Evolutionary conservation across 306 rosid genomes (phyloP), one percentile per base, ranked within the genome.

Genomic region (Vigna nakashimae): DNA sequence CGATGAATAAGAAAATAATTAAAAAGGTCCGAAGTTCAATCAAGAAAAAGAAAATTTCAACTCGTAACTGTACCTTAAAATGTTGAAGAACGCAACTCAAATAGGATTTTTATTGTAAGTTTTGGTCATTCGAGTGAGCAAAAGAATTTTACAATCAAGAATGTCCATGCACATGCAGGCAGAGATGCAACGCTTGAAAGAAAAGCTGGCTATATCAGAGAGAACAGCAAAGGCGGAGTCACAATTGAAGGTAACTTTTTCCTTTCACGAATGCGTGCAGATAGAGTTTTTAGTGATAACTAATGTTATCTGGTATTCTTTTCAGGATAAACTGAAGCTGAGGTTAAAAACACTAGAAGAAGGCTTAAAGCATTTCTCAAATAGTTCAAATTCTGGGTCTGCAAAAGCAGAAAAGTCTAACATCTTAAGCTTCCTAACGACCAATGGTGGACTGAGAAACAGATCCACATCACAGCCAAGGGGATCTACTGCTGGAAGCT

Each of bases 141-240:
- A 76, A 68, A 73, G 28, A 32, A 6, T 15, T 50, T 30, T 56
- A 45, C 65, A 77, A 79, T 80, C 76, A 74, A 58, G 2, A 15
- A 17, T 77, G 14, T 65, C 8, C 50, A 38, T 56, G 48, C 48
- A 30, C 72, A 69, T 78, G 80, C 34, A 93, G 99, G 99, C 97
- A 36, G 99, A 92, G 85, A 87, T 87, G 85, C 98, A 89, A 88
- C 71, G 99, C 18, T 53, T 91, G 90, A 92, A 89, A 86, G 98
- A 95, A 71, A 95, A 91, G 73, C 88, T 95, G 64, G 86, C 88
- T 30, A 81, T 88, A 69, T 86, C 96, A 62, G 98, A 91, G 68
- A 91, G 99, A 90, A 89, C 99, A 77, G 96, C 94, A 5, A 92
- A 88, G 82, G 99, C 98, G 81, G 99, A 95, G 79, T 95, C 92